Conservation (phyloP, 805 yeast genomes). For the Spencermartinsiella europaea region DNA sequence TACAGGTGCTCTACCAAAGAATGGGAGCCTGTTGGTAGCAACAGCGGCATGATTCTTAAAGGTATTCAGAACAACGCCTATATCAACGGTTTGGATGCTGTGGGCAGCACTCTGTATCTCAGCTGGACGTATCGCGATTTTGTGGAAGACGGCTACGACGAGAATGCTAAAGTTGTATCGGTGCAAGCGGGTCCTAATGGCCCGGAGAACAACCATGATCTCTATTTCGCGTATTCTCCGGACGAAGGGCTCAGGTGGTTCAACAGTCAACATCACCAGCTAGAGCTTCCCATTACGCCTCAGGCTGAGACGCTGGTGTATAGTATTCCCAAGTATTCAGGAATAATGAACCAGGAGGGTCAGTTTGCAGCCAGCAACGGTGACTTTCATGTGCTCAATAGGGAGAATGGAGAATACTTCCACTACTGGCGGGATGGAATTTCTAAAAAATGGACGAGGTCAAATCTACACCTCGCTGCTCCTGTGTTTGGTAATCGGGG, state of each 20-base stretch:
- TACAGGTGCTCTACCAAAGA: constrained; percentile 5
- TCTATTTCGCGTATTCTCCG: constrained; percentile 21
- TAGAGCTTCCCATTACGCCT: constrained; percentile 17
- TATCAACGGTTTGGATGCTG: constrained; percentile 21
- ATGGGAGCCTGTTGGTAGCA: constrained; percentile 15
- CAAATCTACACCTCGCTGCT: not conserved
- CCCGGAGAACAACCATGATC: constrained; percentile 25
- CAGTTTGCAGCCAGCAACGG: constrained; percentile 18
- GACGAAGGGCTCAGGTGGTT: constrained; percentile 23
- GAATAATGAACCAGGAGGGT: constrained; percentile 26
- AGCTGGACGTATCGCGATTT: constrained; percentile 24
- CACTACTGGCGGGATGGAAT: constrained; percentile 14
- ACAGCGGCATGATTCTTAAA: constrained; percentile 15
- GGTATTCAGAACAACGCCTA: constrained; percentile 22
- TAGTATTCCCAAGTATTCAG: constrained; percentile 12
- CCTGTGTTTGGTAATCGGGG: constrained; percentile 1
- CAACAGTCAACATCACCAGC: constrained; percentile 9
- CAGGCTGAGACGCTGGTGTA: not conserved
- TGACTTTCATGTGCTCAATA: constrained; percentile 19
- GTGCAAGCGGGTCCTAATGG: constrained; percentile 24
- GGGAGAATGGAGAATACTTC: constrained; percentile 17
- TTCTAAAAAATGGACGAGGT: not conserved
- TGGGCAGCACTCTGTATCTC: constrained; percentile 13
- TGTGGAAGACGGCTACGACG: constrained; percentile 17
- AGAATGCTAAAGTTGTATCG: constrained; percentile 5